A percentile compares a stretch with the other conserved stretches of the same genome.
phyloP scores from a whole-genome alignment of 169 alveolate species.

The Eimeria necatrix region DNA sequence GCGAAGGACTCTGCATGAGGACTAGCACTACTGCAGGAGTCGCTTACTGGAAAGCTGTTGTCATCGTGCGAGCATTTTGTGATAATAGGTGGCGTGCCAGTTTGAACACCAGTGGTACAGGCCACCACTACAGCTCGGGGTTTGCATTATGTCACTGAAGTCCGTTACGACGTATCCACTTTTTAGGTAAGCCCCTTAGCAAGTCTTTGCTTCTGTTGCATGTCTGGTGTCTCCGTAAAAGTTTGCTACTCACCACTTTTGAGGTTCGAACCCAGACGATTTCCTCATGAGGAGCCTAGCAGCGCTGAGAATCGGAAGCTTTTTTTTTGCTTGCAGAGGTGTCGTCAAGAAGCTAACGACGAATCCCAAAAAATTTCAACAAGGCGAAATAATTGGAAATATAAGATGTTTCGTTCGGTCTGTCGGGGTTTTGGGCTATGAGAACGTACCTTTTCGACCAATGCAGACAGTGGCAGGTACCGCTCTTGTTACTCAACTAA shows the following conservation, averaged over 20 bases:
- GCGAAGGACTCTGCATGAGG: not conserved
- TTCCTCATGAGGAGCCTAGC: too few relatives aligned
- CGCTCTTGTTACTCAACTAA: conserved; percentile 85
- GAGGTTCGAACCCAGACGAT: too few relatives aligned
- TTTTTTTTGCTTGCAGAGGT: conserved; percentile 44
- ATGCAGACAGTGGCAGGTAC: conserved; percentile 84
- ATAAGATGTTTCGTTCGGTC: conserved; percentile 84
- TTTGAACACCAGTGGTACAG: conserved; percentile 70
- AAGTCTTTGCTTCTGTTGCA: not conserved
- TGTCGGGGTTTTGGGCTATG: conserved; percentile 83
- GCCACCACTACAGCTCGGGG: conserved; percentile 81
- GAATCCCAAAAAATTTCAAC: conserved; percentile 81
- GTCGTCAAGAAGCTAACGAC: conserved; percentile 84
- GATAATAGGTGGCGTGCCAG: conserved; percentile 24
- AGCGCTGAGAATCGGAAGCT: not conserved
- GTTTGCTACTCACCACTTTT: too few relatives aligned
- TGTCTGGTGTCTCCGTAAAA: not conserved
- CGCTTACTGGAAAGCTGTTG: not conserved
- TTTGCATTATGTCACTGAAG: conserved; percentile 84
- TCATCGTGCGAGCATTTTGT: not conserved
- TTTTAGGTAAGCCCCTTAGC: conserved; percentile 45
- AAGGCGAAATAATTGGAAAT: conserved; percentile 85
- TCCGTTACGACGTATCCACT: conserved; percentile 85
- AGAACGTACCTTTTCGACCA: conserved; percentile 81
- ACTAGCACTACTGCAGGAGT: not conserved